These are phyloP conservation scores for Catharanthus roseus DNA, from an alignment of 257 asterid species.

Conservation along the genomic window DNA sequence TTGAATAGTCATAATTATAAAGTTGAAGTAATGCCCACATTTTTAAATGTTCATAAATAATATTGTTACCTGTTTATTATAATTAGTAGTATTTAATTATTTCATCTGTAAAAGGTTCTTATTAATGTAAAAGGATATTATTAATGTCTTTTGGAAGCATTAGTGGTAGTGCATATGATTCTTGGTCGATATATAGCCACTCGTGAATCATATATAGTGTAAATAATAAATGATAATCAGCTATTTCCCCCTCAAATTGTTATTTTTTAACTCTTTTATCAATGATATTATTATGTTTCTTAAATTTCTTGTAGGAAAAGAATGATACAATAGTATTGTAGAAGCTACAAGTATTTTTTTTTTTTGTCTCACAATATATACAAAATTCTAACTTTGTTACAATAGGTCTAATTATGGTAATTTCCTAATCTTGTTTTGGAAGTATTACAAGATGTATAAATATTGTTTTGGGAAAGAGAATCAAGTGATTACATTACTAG, in stretches of 20 bases:
- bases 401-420: too few relatives aligned
- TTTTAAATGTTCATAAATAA: neutral
- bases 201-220: neutral
- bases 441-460: too few relatives aligned
- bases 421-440: too few relatives aligned
- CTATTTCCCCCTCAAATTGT: neutral
- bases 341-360: too few relatives aligned
- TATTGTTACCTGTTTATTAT: neutral
- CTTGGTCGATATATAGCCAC: constrained; percentile 2
- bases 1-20: neutral
- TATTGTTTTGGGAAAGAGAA: too few relatives aligned
- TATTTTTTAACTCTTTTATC: too few relatives aligned
- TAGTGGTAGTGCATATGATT: neutral
- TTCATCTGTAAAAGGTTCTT: neutral
- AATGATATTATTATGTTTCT: too few relatives aligned
- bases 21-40: neutral
- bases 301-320: too few relatives aligned
- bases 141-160: neutral
- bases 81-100: neutral
- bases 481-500: too few relatives aligned
- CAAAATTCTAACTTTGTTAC: too few relatives aligned
- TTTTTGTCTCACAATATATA: too few relatives aligned
- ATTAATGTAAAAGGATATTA: neutral
- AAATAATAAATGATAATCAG: constrained; percentile 1
- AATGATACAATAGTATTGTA: too few relatives aligned